Base-by-base conservation (phyloP, 108 stramenopile species). In the Stephanodiscus minutulus region DNA sequence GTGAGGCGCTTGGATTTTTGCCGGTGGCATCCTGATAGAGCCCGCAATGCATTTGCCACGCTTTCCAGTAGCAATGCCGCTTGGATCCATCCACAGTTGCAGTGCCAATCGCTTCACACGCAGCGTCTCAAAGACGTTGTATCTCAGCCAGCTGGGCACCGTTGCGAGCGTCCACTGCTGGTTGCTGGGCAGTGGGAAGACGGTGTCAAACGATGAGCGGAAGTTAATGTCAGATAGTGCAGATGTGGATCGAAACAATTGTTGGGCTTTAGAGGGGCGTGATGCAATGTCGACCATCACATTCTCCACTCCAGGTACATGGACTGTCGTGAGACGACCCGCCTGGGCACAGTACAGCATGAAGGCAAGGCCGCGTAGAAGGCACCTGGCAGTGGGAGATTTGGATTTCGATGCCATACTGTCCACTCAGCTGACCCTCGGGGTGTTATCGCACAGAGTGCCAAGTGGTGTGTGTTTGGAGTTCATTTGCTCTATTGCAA, bases 71-170 rank as follows among this genome's bases (percentile, higher is more conserved):
- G 3, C 24, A 18, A 0, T 21, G 5, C 20, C 50, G 20, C 7
- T 7, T 7, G 50, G 50, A 5, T 21, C 50, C 50, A 21, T 25
- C 50, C 50, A 52, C 50, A 1, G 50, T 52, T 52, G 50, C 50
- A 52, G 20, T 52, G 22, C 24, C 50, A 52, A 52, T 52, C 50
- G 20, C 50, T 52, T 52, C 1, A 6, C 50, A 52, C 50, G 50
- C 50, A 52, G 50, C 10, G 50, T 52, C 20, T 52, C 50, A 7
- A 21, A 52, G 50, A 52, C 24, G 7, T 52, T 52, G 20, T 6
- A 24, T 8, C 4, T 52, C 24, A 24, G 5, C 50, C 50, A 52
- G 5, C 7, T 6, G 20, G 50, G 50, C 8, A 21, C 10, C 1
- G 20, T 0, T 52, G 24, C 50, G 1, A 52, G 50, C 7, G 20